Evolutionary conservation across 345 rosid genomes (phyloP).

Genomic region (Microcos paniculata): DNA sequence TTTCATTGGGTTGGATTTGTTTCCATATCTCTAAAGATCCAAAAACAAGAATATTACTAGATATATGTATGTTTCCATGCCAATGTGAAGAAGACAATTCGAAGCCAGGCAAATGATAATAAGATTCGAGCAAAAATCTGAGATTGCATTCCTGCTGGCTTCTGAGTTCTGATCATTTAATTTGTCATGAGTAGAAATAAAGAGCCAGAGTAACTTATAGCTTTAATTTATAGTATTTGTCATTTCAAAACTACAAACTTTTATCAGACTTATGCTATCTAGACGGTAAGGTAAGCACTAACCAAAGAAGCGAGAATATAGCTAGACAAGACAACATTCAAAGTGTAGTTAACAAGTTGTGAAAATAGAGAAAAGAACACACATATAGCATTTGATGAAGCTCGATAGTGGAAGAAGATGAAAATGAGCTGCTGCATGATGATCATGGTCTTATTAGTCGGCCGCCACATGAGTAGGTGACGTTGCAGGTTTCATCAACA

Average conservation of each 20-base stretch:
- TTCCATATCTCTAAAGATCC: too few relatives aligned
- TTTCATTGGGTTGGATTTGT: not conserved
- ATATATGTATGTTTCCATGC: not conserved
- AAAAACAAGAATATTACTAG: not conserved
- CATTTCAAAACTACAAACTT: not conserved
- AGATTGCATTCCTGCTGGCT: not conserved
- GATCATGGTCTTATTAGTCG: constrained; percentile 36
- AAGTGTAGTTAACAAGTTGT: not conserved
- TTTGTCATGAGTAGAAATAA: not conserved
- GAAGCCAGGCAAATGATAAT: not conserved
- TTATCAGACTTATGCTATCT: not conserved
- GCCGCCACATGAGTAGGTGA: constrained; percentile 56
- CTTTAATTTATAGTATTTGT: not conserved
- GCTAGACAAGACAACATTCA: too few relatives aligned
- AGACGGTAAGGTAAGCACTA: not conserved
- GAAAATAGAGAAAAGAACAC: not conserved
- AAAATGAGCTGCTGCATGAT: not conserved
- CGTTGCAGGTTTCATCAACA: constrained; percentile 52
- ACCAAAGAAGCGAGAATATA: too few relatives aligned
- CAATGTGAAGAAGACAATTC: not conserved
- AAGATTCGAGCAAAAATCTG: not conserved
- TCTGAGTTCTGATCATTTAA: too few relatives aligned
- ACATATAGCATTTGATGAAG: not conserved
- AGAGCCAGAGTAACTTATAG: not conserved
- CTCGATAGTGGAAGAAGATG: not conserved